phyloP scores from a whole-genome alignment of 768 basidiomycete genomes.

The Agaricus blazei region DNA sequence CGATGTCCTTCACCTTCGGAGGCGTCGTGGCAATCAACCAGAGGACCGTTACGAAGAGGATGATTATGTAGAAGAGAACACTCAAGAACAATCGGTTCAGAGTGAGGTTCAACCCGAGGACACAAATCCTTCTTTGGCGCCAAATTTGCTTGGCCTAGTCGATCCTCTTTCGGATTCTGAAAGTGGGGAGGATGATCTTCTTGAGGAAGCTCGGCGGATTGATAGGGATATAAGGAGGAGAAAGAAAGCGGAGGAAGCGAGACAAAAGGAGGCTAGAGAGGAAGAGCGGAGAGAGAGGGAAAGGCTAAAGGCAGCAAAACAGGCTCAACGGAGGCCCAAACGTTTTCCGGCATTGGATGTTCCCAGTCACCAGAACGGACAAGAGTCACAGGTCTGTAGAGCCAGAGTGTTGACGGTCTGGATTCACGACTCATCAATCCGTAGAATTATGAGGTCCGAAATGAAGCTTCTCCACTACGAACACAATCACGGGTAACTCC shows the following conservation, averaged over 20 bases:
- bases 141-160: neutral
- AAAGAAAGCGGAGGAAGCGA: neutral
- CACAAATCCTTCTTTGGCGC: neutral
- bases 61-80: conserved; percentile 2
- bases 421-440: neutral
- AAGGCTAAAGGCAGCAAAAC: neutral
- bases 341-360: neutral
- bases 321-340: neutral
- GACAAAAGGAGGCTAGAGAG: neutral
- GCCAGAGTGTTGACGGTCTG: neutral
- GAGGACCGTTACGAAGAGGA: conserved; percentile 9
- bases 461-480: neutral
- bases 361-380: neutral
- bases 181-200: conserved; percentile 3
- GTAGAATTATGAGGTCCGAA: neutral
- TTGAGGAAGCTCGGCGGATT: conserved; percentile 6
- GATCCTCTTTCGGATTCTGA: conserved; percentile 7
- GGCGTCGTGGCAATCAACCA: neutral
- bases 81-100: neutral
- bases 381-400: neutral
- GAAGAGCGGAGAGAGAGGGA: conserved; percentile 1
- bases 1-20: conserved; percentile 4
- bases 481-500: neutral
- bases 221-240: conserved; percentile 1
- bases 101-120: neutral